phyloP scores from a whole-genome alignment of 176 grass and related monocot genomes.

The Secale cereale region DNA sequence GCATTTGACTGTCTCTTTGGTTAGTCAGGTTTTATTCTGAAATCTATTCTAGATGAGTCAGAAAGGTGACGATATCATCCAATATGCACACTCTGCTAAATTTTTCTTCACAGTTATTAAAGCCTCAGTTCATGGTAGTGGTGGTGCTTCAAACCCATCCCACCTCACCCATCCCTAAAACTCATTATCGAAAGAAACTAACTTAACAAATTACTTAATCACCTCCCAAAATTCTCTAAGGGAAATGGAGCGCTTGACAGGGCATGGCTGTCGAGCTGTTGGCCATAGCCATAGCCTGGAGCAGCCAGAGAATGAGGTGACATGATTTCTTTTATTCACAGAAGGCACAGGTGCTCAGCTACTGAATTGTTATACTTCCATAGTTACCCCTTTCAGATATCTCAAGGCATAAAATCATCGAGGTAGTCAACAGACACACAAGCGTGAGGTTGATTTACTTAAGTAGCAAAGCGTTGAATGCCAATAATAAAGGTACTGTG shows the following conservation, averaged over 20 bases:
- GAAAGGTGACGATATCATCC: neutral
- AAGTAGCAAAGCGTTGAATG: neutral
- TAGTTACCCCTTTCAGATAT: neutral
- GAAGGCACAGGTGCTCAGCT: neutral
- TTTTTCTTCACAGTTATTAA: neutral
- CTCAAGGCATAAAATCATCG: neutral
- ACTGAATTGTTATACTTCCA: neutral
- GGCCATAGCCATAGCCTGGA: neutral
- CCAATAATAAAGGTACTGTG: neutral
- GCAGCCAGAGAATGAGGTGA: neutral
- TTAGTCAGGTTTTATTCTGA: neutral
- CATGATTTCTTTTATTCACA: neutral
- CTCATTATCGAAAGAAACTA: neutral
- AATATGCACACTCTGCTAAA: neutral
- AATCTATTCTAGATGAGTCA: constrained; percentile 3
- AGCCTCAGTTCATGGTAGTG: neutral
- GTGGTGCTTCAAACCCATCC: neutral
- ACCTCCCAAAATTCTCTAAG: neutral
- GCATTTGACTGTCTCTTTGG: constrained; percentile 1
- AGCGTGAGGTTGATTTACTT: constrained; percentile 1
- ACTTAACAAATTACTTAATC: neutral
- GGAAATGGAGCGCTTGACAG: neutral
- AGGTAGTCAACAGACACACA: neutral
- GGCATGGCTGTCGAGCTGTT: neutral
- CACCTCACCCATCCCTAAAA: neutral